These are phyloP conservation scores for Aegilops tauschii DNA, from an alignment of 176 grass and related monocot genomes.

Conservation along the genomic window DNA sequence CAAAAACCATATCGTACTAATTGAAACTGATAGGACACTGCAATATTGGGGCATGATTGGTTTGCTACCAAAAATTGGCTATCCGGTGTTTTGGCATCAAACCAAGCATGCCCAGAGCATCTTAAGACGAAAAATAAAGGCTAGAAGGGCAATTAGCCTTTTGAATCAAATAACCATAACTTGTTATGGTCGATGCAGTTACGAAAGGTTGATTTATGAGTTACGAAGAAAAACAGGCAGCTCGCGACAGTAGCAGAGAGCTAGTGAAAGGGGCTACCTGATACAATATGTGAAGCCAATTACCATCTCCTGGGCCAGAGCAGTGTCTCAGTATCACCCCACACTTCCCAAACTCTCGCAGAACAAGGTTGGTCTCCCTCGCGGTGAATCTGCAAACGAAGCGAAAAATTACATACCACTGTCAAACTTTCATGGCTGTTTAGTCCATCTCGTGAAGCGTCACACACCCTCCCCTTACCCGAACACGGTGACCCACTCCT, in stretches of 20 bases:
- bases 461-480: slow-evolving; percentile 37
- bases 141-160: too few species aligned
- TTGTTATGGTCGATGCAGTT: too few species aligned
- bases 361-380: slow-evolving; percentile 62
- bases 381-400: slow-evolving; percentile 42
- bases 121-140: too few species aligned
- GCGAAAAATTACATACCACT: neutral
- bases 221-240: too few species aligned
- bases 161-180: too few species aligned
- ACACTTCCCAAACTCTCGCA: slow-evolving; percentile 76
- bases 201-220: too few species aligned
- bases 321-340: slow-evolving; percentile 65
- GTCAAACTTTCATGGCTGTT: neutral
- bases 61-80: neutral
- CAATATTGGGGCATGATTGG: neutral
- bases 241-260: too few species aligned
- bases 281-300: slow-evolving; percentile 82
- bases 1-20: neutral
- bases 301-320: slow-evolving; percentile 53
- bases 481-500: slow-evolving; percentile 76
- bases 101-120: neutral
- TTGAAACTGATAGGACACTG: neutral
- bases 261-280: slow-evolving; percentile 40
- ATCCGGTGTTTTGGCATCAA: neutral
- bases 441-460: neutral